A percentile compares a stretch with the other conserved stretches of the same genome.
These are phyloP conservation scores for Staphylotrichum tortipilum DNA, from an alignment of 495 filamentous ascomycete species.

Conservation along the genomic window DNA sequence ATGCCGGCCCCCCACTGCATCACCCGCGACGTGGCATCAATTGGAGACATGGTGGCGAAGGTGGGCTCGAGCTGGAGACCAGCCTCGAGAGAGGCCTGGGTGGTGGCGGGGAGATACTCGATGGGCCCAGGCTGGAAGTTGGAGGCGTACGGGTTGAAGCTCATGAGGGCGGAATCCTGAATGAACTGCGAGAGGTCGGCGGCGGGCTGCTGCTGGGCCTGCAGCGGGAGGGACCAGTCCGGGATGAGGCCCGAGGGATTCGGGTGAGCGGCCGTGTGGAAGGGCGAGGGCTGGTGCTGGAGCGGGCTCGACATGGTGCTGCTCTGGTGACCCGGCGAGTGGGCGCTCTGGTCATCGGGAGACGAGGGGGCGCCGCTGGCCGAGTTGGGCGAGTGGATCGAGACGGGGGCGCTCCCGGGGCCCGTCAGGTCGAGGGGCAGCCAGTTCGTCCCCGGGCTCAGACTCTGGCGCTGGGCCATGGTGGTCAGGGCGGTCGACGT, in stretches of 20 bases:
- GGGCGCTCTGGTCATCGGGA: constrained; percentile 37
- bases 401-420: constrained; percentile 22
- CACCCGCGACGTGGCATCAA: constrained; percentile 55
- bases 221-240: constrained; percentile 48
- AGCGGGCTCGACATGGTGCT: constrained; percentile 35
- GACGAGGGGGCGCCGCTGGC: constrained; percentile 35
- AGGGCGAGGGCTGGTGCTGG: constrained; percentile 42
- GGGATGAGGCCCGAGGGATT: constrained; percentile 38
- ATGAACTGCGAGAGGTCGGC: constrained; percentile 47
- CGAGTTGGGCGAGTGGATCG: constrained; percentile 33
- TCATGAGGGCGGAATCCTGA: constrained; percentile 41
- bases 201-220: constrained; percentile 43
- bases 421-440: constrained; percentile 38
- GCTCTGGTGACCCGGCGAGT: constrained; percentile 35
- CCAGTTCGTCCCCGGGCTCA: constrained; percentile 35
- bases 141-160: constrained; percentile 38
- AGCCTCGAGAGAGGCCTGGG: constrained; percentile 56
- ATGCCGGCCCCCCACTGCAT: constrained; percentile 48
- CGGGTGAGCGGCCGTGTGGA: constrained; percentile 32
- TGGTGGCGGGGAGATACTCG: constrained; percentile 60
- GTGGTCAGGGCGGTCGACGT: constrained; percentile 37
- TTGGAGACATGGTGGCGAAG: constrained; percentile 51
- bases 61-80: constrained; percentile 56
- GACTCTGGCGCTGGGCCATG: constrained; percentile 34
- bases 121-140: constrained; percentile 51